Percentiles rank a stretch among this genome's conserved stretches.
Conservation (phyloP, 1,284 basidiomycete species). For the Papiliotrema nemorosa region DNA sequence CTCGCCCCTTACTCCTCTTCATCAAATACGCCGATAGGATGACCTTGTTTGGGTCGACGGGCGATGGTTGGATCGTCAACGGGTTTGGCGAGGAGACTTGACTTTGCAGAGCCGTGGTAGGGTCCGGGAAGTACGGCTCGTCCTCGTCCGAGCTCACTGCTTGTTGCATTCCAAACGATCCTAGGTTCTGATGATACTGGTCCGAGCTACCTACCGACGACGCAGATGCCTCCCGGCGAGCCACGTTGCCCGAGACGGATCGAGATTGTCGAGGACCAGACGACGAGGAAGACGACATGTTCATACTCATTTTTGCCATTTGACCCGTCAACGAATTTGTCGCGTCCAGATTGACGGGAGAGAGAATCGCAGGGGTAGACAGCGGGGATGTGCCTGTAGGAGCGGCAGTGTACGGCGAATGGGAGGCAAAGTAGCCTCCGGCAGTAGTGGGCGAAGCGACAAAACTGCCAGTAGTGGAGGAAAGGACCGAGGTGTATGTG, state of each 20-base stretch:
- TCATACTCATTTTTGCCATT: conserved; percentile 16
- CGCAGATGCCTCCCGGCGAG: conserved; percentile 19
- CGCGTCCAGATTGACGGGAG: too few species aligned
- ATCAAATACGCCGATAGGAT: conserved; percentile 88
- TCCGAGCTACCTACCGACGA: conserved; percentile 12
- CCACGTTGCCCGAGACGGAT: conserved; percentile 3
- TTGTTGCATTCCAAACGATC: not conserved
- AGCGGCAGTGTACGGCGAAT: not conserved
- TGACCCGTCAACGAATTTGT: conserved; percentile 19
- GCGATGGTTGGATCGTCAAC: not conserved
- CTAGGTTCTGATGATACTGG: not conserved
- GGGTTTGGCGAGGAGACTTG: conserved; percentile 1
- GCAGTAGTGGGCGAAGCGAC: conserved; percentile 7
- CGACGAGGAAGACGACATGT: conserved; percentile 1
- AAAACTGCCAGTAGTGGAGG: conserved; percentile 7
- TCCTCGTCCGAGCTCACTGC: conserved; percentile 27
- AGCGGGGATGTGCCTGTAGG: too few species aligned
- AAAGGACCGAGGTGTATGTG: conserved; percentile 21
- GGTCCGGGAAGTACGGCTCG: conserved; percentile 34
- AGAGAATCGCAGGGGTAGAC: too few species aligned
- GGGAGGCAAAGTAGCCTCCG: conserved; percentile 8
- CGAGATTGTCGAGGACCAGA: conserved; percentile 2
- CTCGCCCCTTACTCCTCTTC: conserved; percentile 78
- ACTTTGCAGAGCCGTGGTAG: conserved; percentile 12
- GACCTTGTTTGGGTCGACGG: conserved; percentile 61